Evolutionary conservation across 2,329 filamentous ascomycete genomes (phyloP).

Genomic region (Ophiostoma angusticollis): DNA sequence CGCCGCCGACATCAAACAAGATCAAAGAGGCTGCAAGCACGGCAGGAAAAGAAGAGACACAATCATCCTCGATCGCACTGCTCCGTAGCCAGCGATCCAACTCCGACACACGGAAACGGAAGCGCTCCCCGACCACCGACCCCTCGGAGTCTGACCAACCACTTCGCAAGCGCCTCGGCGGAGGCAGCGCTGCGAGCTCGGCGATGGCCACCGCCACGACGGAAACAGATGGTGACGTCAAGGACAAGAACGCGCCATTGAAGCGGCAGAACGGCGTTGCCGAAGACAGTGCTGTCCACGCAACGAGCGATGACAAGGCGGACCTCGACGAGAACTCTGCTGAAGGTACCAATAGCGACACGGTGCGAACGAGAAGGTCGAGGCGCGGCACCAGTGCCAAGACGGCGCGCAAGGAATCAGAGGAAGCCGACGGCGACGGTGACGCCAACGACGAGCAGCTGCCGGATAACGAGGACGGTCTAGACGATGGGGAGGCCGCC

Average conservation of each 20-base stretch:
- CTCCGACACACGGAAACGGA: slow-evolving; percentile 35
- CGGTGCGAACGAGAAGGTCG: slow-evolving; percentile 26
- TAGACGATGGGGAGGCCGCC: slow-evolving; percentile 20
- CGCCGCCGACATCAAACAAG: slow-evolving; percentile 8
- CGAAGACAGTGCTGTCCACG: slow-evolving; percentile 24
- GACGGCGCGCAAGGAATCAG: slow-evolving; percentile 18
- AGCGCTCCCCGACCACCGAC: slow-evolving; percentile 34
- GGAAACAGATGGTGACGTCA: slow-evolving; percentile 3
- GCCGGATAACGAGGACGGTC: not conserved
- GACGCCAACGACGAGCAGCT: slow-evolving; percentile 3
- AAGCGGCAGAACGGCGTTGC: slow-evolving; percentile 24
- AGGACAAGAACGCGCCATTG: slow-evolving; percentile 23
- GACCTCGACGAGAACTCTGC: slow-evolving; percentile 10
- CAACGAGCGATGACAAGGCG: slow-evolving; percentile 15
- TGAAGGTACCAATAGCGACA: slow-evolving; percentile 23
- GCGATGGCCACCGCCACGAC: not conserved
- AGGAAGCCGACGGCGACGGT: slow-evolving; percentile 16
- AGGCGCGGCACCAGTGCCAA: slow-evolving; percentile 26
- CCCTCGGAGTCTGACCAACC: slow-evolving; percentile 35
- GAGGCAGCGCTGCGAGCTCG: slow-evolving; percentile 26
- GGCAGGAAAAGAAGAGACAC: slow-evolving; percentile 18
- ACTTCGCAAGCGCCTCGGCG: slow-evolving; percentile 40
- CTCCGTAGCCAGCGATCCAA: slow-evolving; percentile 14
- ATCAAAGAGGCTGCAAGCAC: slow-evolving; percentile 13
- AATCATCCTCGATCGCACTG: not conserved